These are phyloP conservation scores for Hylodesmum podocarpum DNA, from an alignment of 306 rosid species.

Conservation along the genomic window DNA sequence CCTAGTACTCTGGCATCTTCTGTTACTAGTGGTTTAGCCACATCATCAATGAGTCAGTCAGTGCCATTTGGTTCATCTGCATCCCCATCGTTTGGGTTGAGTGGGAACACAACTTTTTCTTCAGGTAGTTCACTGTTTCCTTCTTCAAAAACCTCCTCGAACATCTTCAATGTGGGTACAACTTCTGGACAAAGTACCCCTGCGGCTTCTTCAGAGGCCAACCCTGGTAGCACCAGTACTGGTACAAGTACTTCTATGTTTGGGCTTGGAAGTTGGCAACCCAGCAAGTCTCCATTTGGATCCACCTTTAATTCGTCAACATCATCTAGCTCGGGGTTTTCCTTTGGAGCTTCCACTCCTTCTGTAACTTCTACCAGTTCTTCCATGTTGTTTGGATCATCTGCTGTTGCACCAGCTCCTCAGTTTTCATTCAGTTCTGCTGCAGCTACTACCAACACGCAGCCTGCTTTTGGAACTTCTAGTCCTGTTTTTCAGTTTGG, in stretches of 20 bases:
- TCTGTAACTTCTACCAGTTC: constrained; percentile 37
- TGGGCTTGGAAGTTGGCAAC: constrained; percentile 55
- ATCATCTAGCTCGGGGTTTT: constrained; percentile 36
- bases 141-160: constrained; percentile 45
- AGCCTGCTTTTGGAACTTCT: constrained; percentile 58
- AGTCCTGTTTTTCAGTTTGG: constrained; percentile 39
- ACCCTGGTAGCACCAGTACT: constrained; percentile 45
- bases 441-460: constrained; percentile 43
- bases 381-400: constrained; percentile 48
- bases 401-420: constrained; percentile 50
- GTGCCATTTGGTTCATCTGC: constrained; percentile 54
- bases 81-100: constrained; percentile 44
- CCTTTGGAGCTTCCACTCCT: constrained; percentile 41
- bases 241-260: constrained; percentile 44
- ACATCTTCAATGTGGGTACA: constrained; percentile 37
- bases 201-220: constrained; percentile 51
- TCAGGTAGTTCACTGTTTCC: constrained; percentile 55
- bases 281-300: constrained; percentile 52
- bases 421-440: constrained; percentile 63
- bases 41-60: constrained; percentile 55
- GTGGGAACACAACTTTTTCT: constrained; percentile 46
- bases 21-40: constrained; percentile 45
- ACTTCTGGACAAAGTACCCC: constrained; percentile 43
- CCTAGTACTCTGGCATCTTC: constrained; percentile 39
- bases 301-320: constrained; percentile 44